Evolutionary conservation across 1,284 basidiomycete species (phyloP), one percentile per base, ranked within the genome.

Genomic region (Vanrija humicola): DNA sequence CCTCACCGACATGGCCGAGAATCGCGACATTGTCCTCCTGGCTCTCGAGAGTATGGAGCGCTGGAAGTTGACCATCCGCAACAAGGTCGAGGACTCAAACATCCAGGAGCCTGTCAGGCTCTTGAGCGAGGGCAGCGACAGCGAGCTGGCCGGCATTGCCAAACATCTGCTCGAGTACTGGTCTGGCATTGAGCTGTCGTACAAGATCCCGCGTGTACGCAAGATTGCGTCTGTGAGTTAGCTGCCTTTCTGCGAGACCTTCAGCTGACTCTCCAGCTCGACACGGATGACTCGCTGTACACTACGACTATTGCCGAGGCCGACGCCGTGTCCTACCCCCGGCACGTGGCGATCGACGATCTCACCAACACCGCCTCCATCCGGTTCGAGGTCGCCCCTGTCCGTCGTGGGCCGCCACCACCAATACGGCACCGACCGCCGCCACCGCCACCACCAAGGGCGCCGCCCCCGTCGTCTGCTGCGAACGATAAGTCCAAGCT

Each of bases 71-170:
- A 80, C 90, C 49, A 86, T 87, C 50, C 84, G 89, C 48, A 97
- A 97, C 79, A 98, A 98, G 78, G 86, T 98, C 38, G 89, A 92
- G 58, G 89, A 91, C 69, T 91, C 90, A 0, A 85, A 85, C 67
- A 85, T 96, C 47, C 82, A 84, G 59, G 77, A 82, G 18, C 82
- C 84, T 6, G 84, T 96, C n/a, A 77, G 82, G 66, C 66, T 60
- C 1, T 46, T 74, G n/a, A 48, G 52, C 8, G 61, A 66, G 1
- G 59, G 64, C 10, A 34, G 46, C 1, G 67, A 75, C 50, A 57
- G 59, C 26, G 53, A 60, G 44, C 59, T 73, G 26, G 62, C 65
- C 7, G 43, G 25, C 0, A 28, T 69, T 2, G 71, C 72, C 0
- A 59, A 68, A 45, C 48, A 70, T 57, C 61, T 75, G 19, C 55